Evolutionary conservation across 768 basidiomycete genomes (phyloP).

Genomic region (Lentinus tigrinus): DNA sequence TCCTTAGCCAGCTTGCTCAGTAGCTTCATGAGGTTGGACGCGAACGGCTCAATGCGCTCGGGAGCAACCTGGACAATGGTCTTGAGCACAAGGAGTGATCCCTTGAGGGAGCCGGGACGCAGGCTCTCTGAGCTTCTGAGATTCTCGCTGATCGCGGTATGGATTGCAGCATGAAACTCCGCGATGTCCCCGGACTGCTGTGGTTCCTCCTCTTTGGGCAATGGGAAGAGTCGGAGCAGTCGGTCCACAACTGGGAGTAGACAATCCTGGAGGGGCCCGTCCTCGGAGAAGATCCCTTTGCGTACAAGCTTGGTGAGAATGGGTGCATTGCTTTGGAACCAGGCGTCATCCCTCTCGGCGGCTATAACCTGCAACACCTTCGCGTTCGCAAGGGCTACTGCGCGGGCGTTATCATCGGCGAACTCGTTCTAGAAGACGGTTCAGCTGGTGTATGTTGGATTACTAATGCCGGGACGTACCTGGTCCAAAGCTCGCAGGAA

Average conservation of each 20-base stretch:
- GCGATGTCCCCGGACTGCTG: conserved; percentile 55
- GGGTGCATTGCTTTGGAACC: conserved; percentile 72
- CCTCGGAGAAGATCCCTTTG: conserved; percentile 83
- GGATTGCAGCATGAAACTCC: conserved; percentile 78
- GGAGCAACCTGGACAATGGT: conserved; percentile 79
- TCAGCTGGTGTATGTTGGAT: neutral
- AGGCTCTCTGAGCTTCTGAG: conserved; percentile 55
- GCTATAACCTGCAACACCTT: conserved; percentile 88
- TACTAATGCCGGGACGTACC: conserved; percentile 40
- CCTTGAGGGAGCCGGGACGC: conserved; percentile 51
- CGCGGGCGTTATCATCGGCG: conserved; percentile 57
- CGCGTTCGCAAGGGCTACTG: conserved; percentile 73
- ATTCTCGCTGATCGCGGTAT: conserved; percentile 73
- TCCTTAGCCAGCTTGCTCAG: conserved; percentile 86
- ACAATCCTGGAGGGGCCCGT: conserved; percentile 75
- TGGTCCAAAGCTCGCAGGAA: conserved; percentile 84
- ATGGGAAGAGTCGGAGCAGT: conserved; percentile 72
- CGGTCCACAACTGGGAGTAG: conserved; percentile 82
- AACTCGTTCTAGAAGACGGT: conserved; percentile 62
- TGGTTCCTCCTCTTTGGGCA: conserved; percentile 77
- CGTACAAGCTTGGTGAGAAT: conserved; percentile 82
- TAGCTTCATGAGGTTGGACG: conserved; percentile 73
- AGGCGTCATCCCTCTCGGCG: conserved; percentile 76
- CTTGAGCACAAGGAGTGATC: conserved; percentile 83
- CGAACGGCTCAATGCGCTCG: conserved; percentile 81